phyloP scores from a whole-genome alignment of 2,329 filamentous ascomycete species.

The Mycogone perniciosa region DNA sequence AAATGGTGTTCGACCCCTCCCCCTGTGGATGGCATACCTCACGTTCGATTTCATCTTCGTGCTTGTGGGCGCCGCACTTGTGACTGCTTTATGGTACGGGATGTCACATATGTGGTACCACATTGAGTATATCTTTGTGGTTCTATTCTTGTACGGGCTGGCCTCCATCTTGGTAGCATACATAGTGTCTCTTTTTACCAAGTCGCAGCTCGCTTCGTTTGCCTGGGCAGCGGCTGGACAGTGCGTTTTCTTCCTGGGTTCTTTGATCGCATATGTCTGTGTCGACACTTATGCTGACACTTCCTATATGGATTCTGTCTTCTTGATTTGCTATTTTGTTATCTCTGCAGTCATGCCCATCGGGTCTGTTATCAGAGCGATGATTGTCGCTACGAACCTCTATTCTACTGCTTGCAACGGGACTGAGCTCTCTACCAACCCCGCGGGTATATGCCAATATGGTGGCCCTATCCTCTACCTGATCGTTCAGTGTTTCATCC shows the following conservation, averaged over 20 bases:
- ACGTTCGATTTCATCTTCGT: slow-evolving; percentile 75
- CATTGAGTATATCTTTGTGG: slow-evolving; percentile 72
- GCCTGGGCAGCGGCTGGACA: slow-evolving; percentile 75
- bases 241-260: slow-evolving; percentile 63
- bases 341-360: slow-evolving; percentile 70
- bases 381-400: slow-evolving; percentile 75
- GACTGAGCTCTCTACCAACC: slow-evolving; percentile 56
- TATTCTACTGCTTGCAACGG: slow-evolving; percentile 74
- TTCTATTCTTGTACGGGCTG: slow-evolving; percentile 75
- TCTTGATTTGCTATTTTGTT: slow-evolving; percentile 68
- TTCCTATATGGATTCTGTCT: slow-evolving; percentile 57
- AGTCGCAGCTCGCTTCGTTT: slow-evolving; percentile 76
- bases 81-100: slow-evolving; percentile 62
- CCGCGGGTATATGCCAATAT: slow-evolving; percentile 65
- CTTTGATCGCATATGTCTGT: slow-evolving; percentile 64
- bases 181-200: slow-evolving; percentile 71
- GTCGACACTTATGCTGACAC: slow-evolving; percentile 70
- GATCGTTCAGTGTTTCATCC: slow-evolving; percentile 61
- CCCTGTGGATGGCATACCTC: slow-evolving; percentile 79
- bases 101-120: slow-evolving; percentile 66
- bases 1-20: slow-evolving; percentile 76
- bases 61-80: slow-evolving; percentile 56
- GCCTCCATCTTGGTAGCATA: slow-evolving; percentile 73
- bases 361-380: slow-evolving; percentile 63
- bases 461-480: slow-evolving; percentile 83